These are phyloP conservation scores for Ceratobasidium sp. DNA, from an alignment of 1,284 basidiomycete genomes.

Conservation along the genomic window DNA sequence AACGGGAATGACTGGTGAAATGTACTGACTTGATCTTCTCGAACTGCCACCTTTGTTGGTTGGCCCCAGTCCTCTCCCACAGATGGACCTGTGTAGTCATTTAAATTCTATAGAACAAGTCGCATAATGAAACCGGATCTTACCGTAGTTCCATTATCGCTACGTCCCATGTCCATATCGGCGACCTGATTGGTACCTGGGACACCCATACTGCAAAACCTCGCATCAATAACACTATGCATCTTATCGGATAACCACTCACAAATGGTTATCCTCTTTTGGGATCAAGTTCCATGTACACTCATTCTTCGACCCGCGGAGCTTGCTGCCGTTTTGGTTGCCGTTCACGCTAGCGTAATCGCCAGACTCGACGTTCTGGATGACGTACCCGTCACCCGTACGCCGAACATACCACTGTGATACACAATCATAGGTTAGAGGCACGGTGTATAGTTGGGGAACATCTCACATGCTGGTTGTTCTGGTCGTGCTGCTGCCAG, in stretches of 20 bases:
- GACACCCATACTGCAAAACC: conserved; percentile 2
- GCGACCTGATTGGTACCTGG: neutral
- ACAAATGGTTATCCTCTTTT: conserved; percentile 16
- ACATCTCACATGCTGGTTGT: conserved; percentile 40
- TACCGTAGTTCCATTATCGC: conserved; percentile 34
- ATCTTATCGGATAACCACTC: neutral
- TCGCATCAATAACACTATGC: neutral
- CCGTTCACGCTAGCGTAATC: conserved; percentile 19
- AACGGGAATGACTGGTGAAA: neutral
- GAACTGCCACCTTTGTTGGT: conserved; percentile 41
- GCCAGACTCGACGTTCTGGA: conserved; percentile 42
- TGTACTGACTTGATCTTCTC: conserved; percentile 42
- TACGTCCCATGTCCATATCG: conserved; percentile 42
- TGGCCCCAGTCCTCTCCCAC: conserved; percentile 38
- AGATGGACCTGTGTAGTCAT: conserved; percentile 15
- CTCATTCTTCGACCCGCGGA: conserved; percentile 10
- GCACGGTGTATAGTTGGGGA: neutral
- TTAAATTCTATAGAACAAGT: neutral
- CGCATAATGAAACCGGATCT: neutral
- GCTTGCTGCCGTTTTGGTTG: conserved; percentile 34
- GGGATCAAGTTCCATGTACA: conserved; percentile 19
- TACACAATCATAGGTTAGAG: neutral
- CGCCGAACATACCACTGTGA: conserved; percentile 40
- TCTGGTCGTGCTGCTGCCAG: conserved; percentile 41
- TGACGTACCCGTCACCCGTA: neutral